A percentile compares a stretch with the other conserved stretches of the same genome.
These are phyloP conservation scores for Bolboschoenus planiculmis DNA, from an alignment of 176 grass and related monocot species.

Conservation along the genomic window DNA sequence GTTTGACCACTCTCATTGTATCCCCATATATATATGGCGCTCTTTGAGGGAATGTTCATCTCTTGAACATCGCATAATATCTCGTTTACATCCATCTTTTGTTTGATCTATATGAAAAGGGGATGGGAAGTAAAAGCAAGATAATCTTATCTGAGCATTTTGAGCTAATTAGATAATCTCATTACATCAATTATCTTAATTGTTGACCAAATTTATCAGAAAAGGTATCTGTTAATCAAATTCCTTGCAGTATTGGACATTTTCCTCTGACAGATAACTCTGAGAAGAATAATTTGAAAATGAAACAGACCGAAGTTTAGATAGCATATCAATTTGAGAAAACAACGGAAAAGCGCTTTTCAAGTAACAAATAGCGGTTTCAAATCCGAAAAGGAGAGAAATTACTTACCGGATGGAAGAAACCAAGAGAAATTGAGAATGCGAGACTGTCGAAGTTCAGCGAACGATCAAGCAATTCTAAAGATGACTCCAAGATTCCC, in stretches of 20 bases:
- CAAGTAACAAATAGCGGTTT: not conserved
- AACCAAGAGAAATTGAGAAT: not conserved
- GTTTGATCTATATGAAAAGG: not conserved
- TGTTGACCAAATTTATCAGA: conserved; percentile 1
- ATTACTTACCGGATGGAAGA: not conserved
- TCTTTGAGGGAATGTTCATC: conserved; percentile 48
- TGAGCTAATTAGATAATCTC: not conserved
- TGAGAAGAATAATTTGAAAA: not conserved
- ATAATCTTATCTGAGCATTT: not conserved
- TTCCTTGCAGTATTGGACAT: not conserved
- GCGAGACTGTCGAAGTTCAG: not conserved
- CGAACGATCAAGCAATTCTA: not conserved
- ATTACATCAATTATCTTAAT: not conserved
- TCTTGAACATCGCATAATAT: conserved; percentile 32
- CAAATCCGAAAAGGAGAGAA: not conserved
- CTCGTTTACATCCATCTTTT: conserved; percentile 61
- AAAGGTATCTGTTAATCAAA: too few species aligned
- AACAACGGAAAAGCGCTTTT: not conserved
- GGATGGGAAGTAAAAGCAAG: conserved; percentile 7
- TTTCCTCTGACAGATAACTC: not conserved
- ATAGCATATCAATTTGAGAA: not conserved
- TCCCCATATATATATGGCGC: conserved; percentile 88
- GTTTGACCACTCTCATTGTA: conserved; percentile 93
- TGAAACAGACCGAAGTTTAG: not conserved
- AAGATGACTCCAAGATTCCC: not conserved